A percentile compares a stretch with the other conserved stretches of the same genome.
These are phyloP conservation scores for Macrophomina phaseolina DNA, from an alignment of 2,329 filamentous ascomycete species.

Conservation along the genomic window DNA sequence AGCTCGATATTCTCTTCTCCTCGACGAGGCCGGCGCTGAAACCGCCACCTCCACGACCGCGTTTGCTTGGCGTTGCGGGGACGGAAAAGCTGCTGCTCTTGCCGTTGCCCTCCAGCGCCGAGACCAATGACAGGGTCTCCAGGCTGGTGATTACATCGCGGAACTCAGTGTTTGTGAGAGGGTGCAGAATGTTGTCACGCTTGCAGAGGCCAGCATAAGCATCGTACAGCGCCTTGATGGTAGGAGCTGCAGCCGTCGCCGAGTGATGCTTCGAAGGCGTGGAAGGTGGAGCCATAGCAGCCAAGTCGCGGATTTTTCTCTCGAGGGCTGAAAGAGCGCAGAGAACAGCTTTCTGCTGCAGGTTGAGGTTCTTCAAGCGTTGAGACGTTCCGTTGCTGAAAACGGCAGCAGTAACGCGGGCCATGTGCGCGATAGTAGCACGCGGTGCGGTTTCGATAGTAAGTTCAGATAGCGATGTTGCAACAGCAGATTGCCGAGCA, in stretches of 20 bases:
- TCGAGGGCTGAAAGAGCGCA: constrained; percentile 90
- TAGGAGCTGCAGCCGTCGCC: constrained; percentile 69
- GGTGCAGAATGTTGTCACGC: constrained; percentile 85
- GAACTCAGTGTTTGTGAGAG: constrained; percentile 90
- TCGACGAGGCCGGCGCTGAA: constrained; percentile 62
- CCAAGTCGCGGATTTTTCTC: constrained; percentile 66
- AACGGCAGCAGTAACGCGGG: constrained; percentile 84
- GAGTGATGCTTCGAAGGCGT: constrained; percentile 50
- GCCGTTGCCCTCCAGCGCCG: constrained; percentile 66
- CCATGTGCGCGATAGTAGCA: constrained; percentile 88
- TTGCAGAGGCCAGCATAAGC: constrained; percentile 84
- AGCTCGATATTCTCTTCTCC: constrained; percentile 79
- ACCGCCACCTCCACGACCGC: constrained; percentile 46
- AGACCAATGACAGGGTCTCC: constrained; percentile 83
- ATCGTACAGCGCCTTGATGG: constrained; percentile 81
- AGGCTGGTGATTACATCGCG: constrained; percentile 88
- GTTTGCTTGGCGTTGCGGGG: constrained; percentile 64
- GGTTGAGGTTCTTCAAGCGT: constrained; percentile 83
- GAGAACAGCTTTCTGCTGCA: constrained; percentile 94
- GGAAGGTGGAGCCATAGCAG: constrained; percentile 15
- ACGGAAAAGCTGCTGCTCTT: constrained; percentile 50
- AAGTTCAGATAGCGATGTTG: constrained; percentile 62
- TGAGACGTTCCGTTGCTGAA: constrained; percentile 90
- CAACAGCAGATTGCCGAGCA: background rate
- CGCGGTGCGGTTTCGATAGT: constrained; percentile 83